phyloP scores from a whole-genome alignment of 2,329 filamentous ascomycete genomes.

The Exophiala sp. region DNA sequence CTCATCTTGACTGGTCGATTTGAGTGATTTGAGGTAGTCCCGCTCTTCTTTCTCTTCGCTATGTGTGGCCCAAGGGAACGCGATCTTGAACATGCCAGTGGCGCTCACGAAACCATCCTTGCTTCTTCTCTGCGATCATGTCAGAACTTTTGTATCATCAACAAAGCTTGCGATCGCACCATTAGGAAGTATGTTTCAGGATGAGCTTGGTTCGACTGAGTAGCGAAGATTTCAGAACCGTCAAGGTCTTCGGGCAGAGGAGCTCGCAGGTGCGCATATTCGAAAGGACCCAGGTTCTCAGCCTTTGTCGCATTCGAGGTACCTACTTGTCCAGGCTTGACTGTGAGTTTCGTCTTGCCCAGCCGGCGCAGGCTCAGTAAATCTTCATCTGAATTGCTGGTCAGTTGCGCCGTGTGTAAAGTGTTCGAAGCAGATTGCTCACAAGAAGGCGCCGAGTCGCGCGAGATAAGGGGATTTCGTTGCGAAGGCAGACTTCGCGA shows the following conservation, averaged over 20 bases:
- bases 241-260: slow-evolving; percentile 86
- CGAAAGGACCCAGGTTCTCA: slow-evolving; percentile 76
- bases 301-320: slow-evolving; percentile 68
- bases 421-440: slow-evolving; percentile 31
- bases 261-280: slow-evolving; percentile 92
- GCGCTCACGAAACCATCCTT: slow-evolving; percentile 64
- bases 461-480: slow-evolving; percentile 45
- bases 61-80: slow-evolving; percentile 61
- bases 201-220: slow-evolving; percentile 55
- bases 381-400: slow-evolving; percentile 56
- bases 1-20: slow-evolving; percentile 77
- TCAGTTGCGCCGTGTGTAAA: slow-evolving; percentile 9
- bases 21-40: slow-evolving; percentile 77
- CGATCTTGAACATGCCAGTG: slow-evolving; percentile 68
- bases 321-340: slow-evolving; percentile 72
- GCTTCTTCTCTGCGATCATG: slow-evolving; percentile 53
- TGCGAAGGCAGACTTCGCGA: slow-evolving; percentile 43
- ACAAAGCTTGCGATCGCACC: slow-evolving; percentile 44
- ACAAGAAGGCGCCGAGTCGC: slow-evolving; percentile 44
- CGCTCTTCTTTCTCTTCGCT: slow-evolving; percentile 59
- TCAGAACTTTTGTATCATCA: slow-evolving; percentile 10
- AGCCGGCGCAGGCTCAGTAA: slow-evolving; percentile 81
- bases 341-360: slow-evolving; percentile 84
- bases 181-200: slow-evolving; percentile 97
- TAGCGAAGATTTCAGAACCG: slow-evolving; percentile 85